These are phyloP conservation scores for Nepenthes alata DNA, from an alignment of 179 eudicot species.

Conservation along the genomic window DNA sequence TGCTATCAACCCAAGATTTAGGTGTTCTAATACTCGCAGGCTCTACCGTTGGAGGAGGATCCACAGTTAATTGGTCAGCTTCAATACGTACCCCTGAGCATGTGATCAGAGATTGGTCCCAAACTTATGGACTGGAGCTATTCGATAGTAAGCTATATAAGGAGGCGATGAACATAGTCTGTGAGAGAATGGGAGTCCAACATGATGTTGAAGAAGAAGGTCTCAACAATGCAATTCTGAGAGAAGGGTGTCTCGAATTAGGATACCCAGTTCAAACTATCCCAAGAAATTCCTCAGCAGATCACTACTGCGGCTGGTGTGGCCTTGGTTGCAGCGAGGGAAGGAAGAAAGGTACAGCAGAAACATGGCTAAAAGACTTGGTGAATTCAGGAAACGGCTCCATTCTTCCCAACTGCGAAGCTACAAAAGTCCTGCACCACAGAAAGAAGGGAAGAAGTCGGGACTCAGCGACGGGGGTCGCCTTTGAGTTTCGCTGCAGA, in stretches of 20 bases:
- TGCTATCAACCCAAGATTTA: slow-evolving; percentile 30
- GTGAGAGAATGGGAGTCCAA: slow-evolving; percentile 60
- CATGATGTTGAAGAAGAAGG: slow-evolving; percentile 38
- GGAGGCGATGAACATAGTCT: slow-evolving; percentile 41
- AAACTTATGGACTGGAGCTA: slow-evolving; percentile 21
- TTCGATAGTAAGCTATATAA: slow-evolving; percentile 27
- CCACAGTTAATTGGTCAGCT: slow-evolving; percentile 59
- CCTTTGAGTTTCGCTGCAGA: slow-evolving; percentile 12
- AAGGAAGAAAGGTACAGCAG: slow-evolving; percentile 44
- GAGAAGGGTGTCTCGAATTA: slow-evolving; percentile 46
- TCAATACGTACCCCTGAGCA: slow-evolving; percentile 52
- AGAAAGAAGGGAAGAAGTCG: slow-evolving; percentile 11
- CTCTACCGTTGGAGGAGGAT: slow-evolving; percentile 72
- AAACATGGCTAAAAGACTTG: slow-evolving; percentile 65
- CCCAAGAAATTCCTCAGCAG: slow-evolving; percentile 37
- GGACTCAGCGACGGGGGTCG: slow-evolving; percentile 31
- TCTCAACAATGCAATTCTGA: slow-evolving; percentile 29
- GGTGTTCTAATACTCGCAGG: slow-evolving; percentile 42
- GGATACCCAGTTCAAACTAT: slow-evolving; percentile 35
- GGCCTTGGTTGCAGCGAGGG: slow-evolving; percentile 68
- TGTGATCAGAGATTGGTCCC: slow-evolving; percentile 46
- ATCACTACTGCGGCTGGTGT: slow-evolving; percentile 83
- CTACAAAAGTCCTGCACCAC: slow-evolving; percentile 17
- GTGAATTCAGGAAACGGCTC: slow-evolving; percentile 48
- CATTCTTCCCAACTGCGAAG: slow-evolving; percentile 38